Conservation (phyloP, 306 rosid species). For the Ammopiptanthus mongolicus region DNA sequence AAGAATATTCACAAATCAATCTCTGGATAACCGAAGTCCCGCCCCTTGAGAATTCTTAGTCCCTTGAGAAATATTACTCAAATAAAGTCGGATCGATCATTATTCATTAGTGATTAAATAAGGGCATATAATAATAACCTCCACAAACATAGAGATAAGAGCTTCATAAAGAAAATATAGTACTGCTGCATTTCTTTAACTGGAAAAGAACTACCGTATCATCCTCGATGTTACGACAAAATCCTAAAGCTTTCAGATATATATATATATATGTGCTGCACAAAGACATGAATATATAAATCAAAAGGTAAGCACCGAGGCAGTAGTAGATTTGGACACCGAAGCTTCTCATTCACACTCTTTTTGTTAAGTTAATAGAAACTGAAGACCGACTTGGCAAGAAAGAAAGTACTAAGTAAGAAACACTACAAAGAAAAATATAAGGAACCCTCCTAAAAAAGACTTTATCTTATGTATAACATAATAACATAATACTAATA, state of each 20-base stretch:
- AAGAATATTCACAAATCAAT: background rate
- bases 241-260: conserved; percentile 40
- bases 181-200: conserved; percentile 12
- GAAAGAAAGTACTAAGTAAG: background rate
- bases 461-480: background rate
- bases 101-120: background rate
- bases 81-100: too few relatives aligned
- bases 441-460: conserved; percentile 16
- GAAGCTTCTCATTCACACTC: conserved; percentile 54
- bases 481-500: conserved; percentile 8
- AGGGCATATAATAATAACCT: background rate
- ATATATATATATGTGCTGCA: too few relatives aligned
- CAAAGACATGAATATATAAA: conserved; percentile 29
- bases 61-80: background rate
- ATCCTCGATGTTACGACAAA: conserved; percentile 56
- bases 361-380: conserved; percentile 28
- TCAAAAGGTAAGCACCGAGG: conserved; percentile 24
- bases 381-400: conserved; percentile 20
- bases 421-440: background rate
- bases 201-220: conserved; percentile 37
- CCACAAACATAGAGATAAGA: conserved; percentile 2
- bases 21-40: background rate
- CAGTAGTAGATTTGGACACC: conserved; percentile 55
- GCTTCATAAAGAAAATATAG: background rate
- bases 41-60: background rate